Evolutionary conservation across 345 rosid genomes (phyloP), one percentile per base, ranked within the genome.

Genomic region (Lagerstroemia speciosa): DNA sequence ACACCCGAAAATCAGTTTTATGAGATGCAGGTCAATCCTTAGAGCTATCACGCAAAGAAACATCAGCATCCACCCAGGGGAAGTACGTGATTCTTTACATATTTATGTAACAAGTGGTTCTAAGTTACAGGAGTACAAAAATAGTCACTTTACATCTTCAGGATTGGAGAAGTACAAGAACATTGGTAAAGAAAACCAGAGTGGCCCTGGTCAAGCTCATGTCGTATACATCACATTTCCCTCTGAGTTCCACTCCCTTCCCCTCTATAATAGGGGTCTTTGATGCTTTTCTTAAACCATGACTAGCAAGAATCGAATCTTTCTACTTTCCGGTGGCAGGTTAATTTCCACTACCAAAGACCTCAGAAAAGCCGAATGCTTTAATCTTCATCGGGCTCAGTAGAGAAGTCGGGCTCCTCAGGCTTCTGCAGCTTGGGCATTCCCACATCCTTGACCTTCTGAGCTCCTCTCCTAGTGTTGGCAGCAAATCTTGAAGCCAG

Each of bases 401-500:
- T 80, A 5, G 91, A 85, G 76, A 93, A 93, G 75, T 91, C 93
- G 0, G 97, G 98, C 33, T 93, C 98, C 65, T 85, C 87, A 2
- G 97, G 98, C 77, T 93, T 93, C 66, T 55, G 91, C 55, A 91
- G 79, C 81, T 84, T 93, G 3, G 83, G 89, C 91, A 93, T 74
- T 43, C 78, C 85, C 6, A 79, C 82, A 24, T 81, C 87, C 67
- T 86, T 91, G 66, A 81, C 50, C 82, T 85, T 93, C 73, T 85
- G 89, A 67, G 84, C 83, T n/a, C 94, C 89, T 68, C 86, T 86
- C 71, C 96, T 83, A 4, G 97, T 86, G 80, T 86, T 93, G 24
- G 92, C 91, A 32, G 98, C 97, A 76, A 91, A 89, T 68, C 91
- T 87, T 6, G 96, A 84, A 36, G 97, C 97, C 58, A 89, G 63